These are phyloP conservation scores for Daldinia sp. DNA, from an alignment of 2,329 filamentous ascomycete species.

Conservation along the genomic window DNA sequence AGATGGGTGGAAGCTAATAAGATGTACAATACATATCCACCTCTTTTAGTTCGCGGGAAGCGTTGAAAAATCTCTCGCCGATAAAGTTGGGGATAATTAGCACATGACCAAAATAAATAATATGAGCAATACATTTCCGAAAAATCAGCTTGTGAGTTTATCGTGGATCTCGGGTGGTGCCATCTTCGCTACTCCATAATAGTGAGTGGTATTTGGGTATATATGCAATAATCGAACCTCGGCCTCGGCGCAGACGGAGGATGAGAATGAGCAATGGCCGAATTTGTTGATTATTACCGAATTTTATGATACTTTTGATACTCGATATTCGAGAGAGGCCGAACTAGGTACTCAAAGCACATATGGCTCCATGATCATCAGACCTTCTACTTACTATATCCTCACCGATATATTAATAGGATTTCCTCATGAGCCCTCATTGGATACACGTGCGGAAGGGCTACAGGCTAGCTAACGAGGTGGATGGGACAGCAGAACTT, in stretches of 20 bases:
- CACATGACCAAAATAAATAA: too few relatives aligned
- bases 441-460: slow-evolving; percentile 16
- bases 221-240: background rate
- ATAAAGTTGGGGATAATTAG: background rate
- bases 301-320: background rate
- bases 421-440: slow-evolving; percentile 8
- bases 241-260: slow-evolving; percentile 9
- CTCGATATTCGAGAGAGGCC: background rate
- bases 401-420: slow-evolving; percentile 31
- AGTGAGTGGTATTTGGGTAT: background rate
- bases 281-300: background rate
- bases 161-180: background rate
- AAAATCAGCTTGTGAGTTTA: background rate
- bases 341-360: slow-evolving; percentile 1
- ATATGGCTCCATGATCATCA: slow-evolving; percentile 30
- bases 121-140: background rate
- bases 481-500: slow-evolving; percentile 11
- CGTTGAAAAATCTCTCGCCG: background rate
- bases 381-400: slow-evolving; percentile 11
- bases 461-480: slow-evolving; percentile 5
- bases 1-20: too few relatives aligned
- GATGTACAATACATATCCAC: background rate
- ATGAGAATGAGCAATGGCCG: background rate
- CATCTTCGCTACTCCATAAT: background rate
- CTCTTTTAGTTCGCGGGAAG: background rate